phyloP scores from a whole-genome alignment of 176 grass and related monocot species.

The Eragrostis curvula region DNA sequence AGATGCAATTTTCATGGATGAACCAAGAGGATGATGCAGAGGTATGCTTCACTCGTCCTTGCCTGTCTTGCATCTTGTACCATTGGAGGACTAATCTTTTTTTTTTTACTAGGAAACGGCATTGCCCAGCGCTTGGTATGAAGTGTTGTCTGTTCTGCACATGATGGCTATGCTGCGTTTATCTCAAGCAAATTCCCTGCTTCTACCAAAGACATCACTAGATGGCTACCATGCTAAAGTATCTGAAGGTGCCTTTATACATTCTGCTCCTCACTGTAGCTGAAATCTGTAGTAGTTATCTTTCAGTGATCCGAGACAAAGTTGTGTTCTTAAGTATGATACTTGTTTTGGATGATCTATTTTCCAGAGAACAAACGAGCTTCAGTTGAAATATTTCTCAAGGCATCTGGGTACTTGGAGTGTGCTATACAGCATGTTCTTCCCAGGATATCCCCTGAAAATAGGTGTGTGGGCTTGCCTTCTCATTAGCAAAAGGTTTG shows the following conservation, averaged over 20 bases:
- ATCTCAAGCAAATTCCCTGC: slow-evolving; percentile 73
- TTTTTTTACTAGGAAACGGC: slow-evolving; percentile 57
- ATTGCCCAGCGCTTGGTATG: slow-evolving; percentile 88
- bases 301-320: neutral
- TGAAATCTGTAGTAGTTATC: neutral
- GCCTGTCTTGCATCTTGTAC: neutral
- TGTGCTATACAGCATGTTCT: slow-evolving; percentile 77
- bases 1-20: slow-evolving; percentile 80
- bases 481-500: slow-evolving; percentile 25
- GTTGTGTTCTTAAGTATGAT: slow-evolving; percentile 5
- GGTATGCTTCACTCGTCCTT: slow-evolving; percentile 42
- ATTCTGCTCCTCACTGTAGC: slow-evolving; percentile 8
- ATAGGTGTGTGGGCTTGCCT: slow-evolving; percentile 55
- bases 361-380: slow-evolving; percentile 71
- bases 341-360: slow-evolving; percentile 5
- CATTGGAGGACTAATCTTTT: neutral
- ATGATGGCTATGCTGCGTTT: slow-evolving; percentile 79
- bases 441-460: slow-evolving; percentile 70
- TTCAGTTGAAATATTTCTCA: slow-evolving; percentile 83
- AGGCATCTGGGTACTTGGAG: slow-evolving; percentile 87
- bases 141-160: slow-evolving; percentile 83
- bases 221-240: slow-evolving; percentile 83
- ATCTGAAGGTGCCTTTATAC: slow-evolving; percentile 70
- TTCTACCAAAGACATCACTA: slow-evolving; percentile 77
- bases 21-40: slow-evolving; percentile 92